Base-by-base conservation (phyloP, 495 filamentous ascomycete genomes). In the Neurospora sp. region DNA sequence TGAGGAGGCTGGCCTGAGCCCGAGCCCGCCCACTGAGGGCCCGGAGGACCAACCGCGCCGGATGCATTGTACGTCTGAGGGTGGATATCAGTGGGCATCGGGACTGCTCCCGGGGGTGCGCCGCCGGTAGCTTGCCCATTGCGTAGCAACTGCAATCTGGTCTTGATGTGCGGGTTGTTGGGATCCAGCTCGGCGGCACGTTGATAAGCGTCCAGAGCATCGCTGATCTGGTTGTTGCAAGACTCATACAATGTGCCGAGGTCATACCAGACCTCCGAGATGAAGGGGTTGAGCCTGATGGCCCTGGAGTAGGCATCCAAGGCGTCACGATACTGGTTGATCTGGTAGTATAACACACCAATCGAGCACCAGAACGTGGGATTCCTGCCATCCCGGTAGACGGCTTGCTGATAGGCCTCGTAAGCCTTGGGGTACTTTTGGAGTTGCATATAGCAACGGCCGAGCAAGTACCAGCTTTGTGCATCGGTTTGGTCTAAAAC, bases 361-460 rank as follows among this genome's bases (percentile, higher is more conserved):
- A 99, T 99, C 31, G 96, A 99, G 84, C 96, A 98, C 96, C 96
- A 99, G 86, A 99, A 99, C 14, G 96, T 99, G 37, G 96, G 96
- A 77, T 99, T 99, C 76, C 96, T 91, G 31, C 96, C 96, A 79
- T 99, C 96, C 71, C 96, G 93, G 79, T 99, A 99, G 68, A 99
- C 96, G 4, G 96, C 96, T 83, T 99, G 96, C 79, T 99, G 96
- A 79, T 99, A 99, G 12, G 96, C 96, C 82, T 99, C 96, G 79
- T 99, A 99, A 5, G 96, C 96, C 81, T 98, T 99, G 73, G 96
- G 96, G 80, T 97, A 98, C 79, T 99, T 99, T 82, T 97, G 93
- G 80, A 97, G 94, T 76, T 96, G 96, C 96, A 99, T 99, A 86
- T 99, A 99, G 83, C 96, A 99, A 75, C 96, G 91, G 59, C 96